Conservation (phyloP, 495 filamentous ascomycete species). For the Penicillium bialowiezense region DNA sequence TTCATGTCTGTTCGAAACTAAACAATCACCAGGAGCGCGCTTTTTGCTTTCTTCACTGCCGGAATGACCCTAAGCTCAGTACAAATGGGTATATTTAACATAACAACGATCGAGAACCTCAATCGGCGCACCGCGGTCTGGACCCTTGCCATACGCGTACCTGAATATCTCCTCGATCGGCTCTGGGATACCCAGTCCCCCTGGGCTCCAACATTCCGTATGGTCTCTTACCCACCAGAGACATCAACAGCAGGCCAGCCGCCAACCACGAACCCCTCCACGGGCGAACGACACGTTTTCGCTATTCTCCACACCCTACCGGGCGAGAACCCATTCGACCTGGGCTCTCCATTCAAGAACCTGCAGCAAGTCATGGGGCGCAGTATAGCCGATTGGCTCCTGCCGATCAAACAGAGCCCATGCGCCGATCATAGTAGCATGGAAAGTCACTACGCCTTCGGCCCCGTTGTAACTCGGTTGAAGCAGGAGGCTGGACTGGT, state of each 20-base stretch:
- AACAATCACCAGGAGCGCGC: slow-evolving; percentile 41
- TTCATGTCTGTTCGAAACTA: slow-evolving; percentile 7
- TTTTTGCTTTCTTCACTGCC: slow-evolving; percentile 73
- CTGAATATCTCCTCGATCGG: slow-evolving; percentile 42
- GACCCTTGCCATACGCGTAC: slow-evolving; percentile 74
- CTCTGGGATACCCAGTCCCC: slow-evolving; percentile 29
- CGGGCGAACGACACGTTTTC: slow-evolving; percentile 56
- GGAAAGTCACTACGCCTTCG: slow-evolving; percentile 47
- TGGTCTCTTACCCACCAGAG: slow-evolving; percentile 43
- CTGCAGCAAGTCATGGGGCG: slow-evolving; percentile 73
- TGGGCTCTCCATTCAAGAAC: slow-evolving; percentile 60
- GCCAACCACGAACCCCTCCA: slow-evolving; percentile 10
- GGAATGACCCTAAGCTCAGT: slow-evolving; percentile 71
- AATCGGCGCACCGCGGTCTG: slow-evolving; percentile 59
- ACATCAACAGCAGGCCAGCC: slow-evolving; percentile 12
- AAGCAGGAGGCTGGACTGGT: slow-evolving; percentile 46
- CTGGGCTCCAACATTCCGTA: slow-evolving; percentile 45
- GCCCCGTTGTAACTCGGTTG: slow-evolving; percentile 50
- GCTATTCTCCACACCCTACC: slow-evolving; percentile 69
- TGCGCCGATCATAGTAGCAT: slow-evolving; percentile 50
- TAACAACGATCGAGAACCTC: slow-evolving; percentile 80
- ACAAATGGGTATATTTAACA: slow-evolving; percentile 65
- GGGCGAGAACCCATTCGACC: slow-evolving; percentile 78
- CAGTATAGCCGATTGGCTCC: slow-evolving; percentile 66
- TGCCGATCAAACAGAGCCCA: slow-evolving; percentile 66